phyloP scores from a whole-genome alignment of 331 rosid species.

The Arachis monticola region DNA sequence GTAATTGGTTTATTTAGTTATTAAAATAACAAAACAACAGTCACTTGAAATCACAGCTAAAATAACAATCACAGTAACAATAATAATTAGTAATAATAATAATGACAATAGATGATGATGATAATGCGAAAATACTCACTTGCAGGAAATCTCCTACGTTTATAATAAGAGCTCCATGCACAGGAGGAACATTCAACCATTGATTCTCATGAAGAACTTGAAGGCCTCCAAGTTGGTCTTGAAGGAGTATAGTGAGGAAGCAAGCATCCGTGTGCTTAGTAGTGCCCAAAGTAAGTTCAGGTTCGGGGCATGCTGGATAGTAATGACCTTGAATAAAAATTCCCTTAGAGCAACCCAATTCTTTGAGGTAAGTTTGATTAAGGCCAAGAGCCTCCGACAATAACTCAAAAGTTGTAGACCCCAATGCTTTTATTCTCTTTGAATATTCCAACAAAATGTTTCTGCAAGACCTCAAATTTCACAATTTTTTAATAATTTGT shows the following conservation, averaged over 20 bases:
- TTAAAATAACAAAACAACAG: no score
- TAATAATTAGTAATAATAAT: no score
- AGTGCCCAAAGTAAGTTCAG: constrained; percentile 55
- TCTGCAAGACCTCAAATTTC: constrained; percentile 35
- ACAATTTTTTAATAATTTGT: no score
- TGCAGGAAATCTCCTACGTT: constrained; percentile 63
- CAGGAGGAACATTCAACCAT: constrained; percentile 58
- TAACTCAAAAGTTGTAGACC: constrained; percentile 48
- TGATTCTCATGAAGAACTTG: constrained; percentile 49
- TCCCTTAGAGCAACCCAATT: constrained; percentile 50
- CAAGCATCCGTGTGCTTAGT: constrained; percentile 49
- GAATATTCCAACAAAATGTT: constrained; percentile 53
- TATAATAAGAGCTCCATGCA: constrained; percentile 54
- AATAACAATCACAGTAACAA: no score
- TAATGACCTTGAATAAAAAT: constrained; percentile 51
- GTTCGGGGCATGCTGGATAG: constrained; percentile 71
- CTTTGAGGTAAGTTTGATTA: constrained; percentile 43
- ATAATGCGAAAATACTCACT: constrained; percentile 31
- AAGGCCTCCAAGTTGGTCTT: constrained; percentile 64
- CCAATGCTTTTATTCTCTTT: constrained; percentile 38
- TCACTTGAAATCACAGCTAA: no score
- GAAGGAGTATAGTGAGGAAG: constrained; percentile 54
- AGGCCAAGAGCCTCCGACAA: constrained; percentile 64
- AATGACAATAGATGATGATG: no score
- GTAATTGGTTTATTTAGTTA: no score